Conservation (phyloP, 805 yeast genomes). For the Candida pseudoglaebosa region DNA sequence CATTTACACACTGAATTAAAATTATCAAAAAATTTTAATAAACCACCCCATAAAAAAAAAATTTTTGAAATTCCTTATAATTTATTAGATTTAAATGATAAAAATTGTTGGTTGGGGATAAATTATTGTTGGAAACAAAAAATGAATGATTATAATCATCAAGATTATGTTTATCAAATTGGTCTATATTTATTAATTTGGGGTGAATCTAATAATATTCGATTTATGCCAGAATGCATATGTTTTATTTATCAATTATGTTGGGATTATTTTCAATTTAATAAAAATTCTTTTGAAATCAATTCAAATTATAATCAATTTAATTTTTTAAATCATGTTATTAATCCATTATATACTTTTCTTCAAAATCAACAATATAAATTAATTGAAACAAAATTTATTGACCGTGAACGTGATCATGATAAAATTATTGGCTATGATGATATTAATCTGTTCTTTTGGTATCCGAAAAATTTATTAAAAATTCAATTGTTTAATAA, state of each 20-base stretch:
- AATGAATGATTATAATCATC: conserved; percentile 52
- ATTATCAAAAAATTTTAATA: conserved; percentile 23
- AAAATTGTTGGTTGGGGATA: conserved; percentile 14
- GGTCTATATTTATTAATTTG: conserved; percentile 62
- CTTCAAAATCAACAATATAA: conserved; percentile 68
- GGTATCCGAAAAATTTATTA: conserved; percentile 39
- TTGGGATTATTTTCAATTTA: conserved; percentile 17
- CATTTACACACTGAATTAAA: conserved; percentile 61
- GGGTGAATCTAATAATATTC: conserved; percentile 73
- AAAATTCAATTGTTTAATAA: conserved; percentile 33
- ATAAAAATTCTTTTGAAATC: not conserved
- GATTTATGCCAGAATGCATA: conserved; percentile 45
- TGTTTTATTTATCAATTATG: conserved; percentile 32
- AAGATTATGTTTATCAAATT: conserved; percentile 61
- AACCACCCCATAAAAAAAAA: too few species aligned
- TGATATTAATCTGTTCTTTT: conserved; percentile 50
- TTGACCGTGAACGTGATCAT: conserved; percentile 67
- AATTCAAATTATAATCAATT: conserved; percentile 8
- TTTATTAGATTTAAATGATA: conserved; percentile 12
- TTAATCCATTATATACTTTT: conserved; percentile 52
- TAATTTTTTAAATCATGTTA: conserved; percentile 35
- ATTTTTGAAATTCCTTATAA: conserved; percentile 26
- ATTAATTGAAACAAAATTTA: conserved; percentile 47
- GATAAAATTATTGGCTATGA: conserved; percentile 54
- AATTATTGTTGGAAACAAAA: conserved; percentile 59